These are phyloP conservation scores for Penicillium cosmopolitanum DNA, from an alignment of 495 filamentous ascomycete species.

Conservation along the genomic window DNA sequence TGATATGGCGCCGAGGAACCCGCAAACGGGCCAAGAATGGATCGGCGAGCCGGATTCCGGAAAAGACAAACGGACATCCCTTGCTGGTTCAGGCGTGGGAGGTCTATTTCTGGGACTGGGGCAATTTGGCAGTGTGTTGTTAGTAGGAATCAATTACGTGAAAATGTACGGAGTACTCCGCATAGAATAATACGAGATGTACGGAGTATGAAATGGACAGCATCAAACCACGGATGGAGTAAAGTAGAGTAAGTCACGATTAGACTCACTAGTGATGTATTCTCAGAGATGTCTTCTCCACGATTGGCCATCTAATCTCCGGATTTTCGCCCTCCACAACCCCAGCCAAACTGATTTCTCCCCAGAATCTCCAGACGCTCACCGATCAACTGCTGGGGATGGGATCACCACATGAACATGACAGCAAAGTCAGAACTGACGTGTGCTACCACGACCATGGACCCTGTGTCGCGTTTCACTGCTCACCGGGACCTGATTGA, in stretches of 20 bases:
- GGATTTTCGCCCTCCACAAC: conserved; percentile 6
- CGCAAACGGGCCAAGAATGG: conserved; percentile 11
- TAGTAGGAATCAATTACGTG: no score
- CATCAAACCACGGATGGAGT: no score
- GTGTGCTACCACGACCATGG: background rate
- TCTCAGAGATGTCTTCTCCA: background rate
- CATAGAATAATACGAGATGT: no score
- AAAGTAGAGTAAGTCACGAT: background rate
- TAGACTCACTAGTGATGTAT: background rate
- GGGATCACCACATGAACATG: no score
- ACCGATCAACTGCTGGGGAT: background rate
- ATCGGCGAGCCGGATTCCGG: conserved; percentile 25
- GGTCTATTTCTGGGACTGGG: conserved; percentile 2
- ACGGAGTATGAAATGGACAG: no score
- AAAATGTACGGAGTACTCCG: no score
- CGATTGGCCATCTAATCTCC: conserved; percentile 4
- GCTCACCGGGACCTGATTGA: background rate
- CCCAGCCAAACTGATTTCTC: conserved; percentile 2
- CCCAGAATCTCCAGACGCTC: conserved; percentile 1
- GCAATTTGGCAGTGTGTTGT: conserved; percentile 2
- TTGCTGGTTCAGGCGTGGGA: background rate
- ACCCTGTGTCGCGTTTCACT: background rate
- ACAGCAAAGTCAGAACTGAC: no score
- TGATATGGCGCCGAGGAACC: background rate
- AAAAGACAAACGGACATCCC: conserved; percentile 7